Evolutionary conservation across 768 basidiomycete species (phyloP), one percentile per base, ranked within the genome.

Genomic region (Trametes villosa): DNA sequence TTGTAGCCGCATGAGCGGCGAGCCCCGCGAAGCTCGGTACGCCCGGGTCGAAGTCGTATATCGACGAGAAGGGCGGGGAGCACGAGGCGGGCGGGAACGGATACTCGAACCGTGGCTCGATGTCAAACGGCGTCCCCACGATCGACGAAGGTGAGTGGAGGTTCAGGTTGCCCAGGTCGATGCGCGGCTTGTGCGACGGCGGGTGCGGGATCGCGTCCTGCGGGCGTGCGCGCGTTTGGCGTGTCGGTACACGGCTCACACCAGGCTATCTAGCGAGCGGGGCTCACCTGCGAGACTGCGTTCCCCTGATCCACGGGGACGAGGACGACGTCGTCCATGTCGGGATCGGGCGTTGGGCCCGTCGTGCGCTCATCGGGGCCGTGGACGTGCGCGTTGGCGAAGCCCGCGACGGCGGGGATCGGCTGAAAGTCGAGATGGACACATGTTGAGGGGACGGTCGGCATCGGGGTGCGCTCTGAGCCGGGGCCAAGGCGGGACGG

Each of bases 111-210:
- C 72, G 72, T 17, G 72, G 68, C 30, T 70, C 68, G 53, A 63
- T 62, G 47, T 73, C 72, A 59, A 73, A 69, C n/a, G 72, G 72
- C 1, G 72, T 73, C 50, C 72, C 72, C 40, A 73, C 57, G 58
- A 73, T 70, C 33, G 68, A 67, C n/a, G 68, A 70, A 30, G 72
- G 72, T 6, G 72, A 73, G 63, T 73, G 72, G 29, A 73, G 66
- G 45, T 51, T 56, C 51, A 73, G 61, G 53, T 49, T 51, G 24
- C 53, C 40, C 36, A 72, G 64, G 38, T 62, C 62, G 45, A 71
- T 40, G 29, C 56, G 66, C 1, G 70, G 65, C 65, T 66, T 68
- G 53, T 53, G 49, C 0, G 61, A 56, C n/a, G 46, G 44, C 26
- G 31, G 34, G 3, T 24, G n/a, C n/a, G 36, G 55, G 8, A 38